A percentile compares a stretch with the other conserved stretches of the same genome.
Evolutionary conservation across 176 grass and related monocot species (phyloP).

Genomic region (Pontederia crassipes): DNA sequence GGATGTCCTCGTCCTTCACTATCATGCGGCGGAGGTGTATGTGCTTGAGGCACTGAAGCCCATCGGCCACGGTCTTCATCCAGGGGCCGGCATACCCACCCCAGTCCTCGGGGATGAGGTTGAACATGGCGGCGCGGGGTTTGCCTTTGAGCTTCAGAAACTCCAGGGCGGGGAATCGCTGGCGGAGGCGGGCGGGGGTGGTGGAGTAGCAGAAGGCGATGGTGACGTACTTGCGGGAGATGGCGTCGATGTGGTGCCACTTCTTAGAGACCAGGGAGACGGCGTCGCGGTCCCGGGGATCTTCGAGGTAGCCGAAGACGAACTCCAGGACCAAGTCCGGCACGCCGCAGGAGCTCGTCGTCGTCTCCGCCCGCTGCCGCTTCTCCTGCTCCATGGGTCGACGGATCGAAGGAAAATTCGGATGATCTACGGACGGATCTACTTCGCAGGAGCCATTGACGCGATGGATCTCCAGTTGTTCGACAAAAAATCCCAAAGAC

Average conservation of each 20-base stretch:
- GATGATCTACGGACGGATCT: too few relatives aligned
- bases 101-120: conserved; percentile 89
- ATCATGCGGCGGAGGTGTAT: conserved; percentile 90
- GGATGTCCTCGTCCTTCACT: conserved; percentile 46
- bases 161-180: conserved; percentile 72
- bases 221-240: conserved; percentile 79
- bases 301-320: conserved; percentile 63
- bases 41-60: conserved; percentile 61
- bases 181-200: conserved; percentile 46
- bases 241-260: conserved; percentile 61
- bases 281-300: conserved; percentile 79
- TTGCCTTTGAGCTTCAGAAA: conserved; percentile 92
- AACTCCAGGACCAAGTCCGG: conserved; percentile 58
- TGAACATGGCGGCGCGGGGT: conserved; percentile 90
- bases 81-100: conserved; percentile 71
- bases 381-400: too few relatives aligned
- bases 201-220: conserved; percentile 88
- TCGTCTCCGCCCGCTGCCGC: too few relatives aligned
- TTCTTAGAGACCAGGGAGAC: conserved; percentile 83
- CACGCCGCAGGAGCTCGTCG: conserved; percentile 39
- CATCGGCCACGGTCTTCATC: conserved; percentile 45
- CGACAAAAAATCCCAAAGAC: too few relatives aligned
- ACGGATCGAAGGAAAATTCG: too few relatives aligned
- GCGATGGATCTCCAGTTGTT: too few relatives aligned
- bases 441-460: too few relatives aligned